Evolutionary conservation across 345 rosid genomes (phyloP).

Genomic region (Populus deltoides): DNA sequence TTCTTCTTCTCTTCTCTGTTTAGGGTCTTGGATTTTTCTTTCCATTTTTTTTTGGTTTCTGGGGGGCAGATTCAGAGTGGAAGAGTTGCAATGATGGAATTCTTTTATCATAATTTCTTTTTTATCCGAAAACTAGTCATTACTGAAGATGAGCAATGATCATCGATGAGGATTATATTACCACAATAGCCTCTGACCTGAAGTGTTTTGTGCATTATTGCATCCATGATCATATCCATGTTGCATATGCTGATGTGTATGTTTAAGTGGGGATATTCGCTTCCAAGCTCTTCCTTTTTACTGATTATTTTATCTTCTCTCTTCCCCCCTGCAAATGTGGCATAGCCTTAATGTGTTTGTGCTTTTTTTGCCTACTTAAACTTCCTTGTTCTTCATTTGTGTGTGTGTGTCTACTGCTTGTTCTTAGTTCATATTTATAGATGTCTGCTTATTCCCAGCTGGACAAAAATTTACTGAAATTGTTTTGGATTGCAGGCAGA

Average conservation of each 20-base stretch:
- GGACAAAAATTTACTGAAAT: not conserved
- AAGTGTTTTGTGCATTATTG: not conserved
- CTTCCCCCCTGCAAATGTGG: not conserved
- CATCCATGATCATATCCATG: not conserved
- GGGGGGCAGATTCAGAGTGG: not conserved
- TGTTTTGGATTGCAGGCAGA: slow-evolving; percentile 52
- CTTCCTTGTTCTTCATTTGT: not conserved
- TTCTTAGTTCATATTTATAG: not conserved
- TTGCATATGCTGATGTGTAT: not conserved
- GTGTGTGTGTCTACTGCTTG: not conserved
- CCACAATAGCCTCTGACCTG: not conserved
- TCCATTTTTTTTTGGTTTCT: not conserved
- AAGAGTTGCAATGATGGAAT: not conserved
- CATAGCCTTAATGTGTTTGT: not conserved
- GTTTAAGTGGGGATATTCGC: not conserved
- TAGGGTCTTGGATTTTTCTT: not conserved
- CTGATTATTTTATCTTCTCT: not conserved
- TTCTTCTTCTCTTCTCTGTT: not conserved
- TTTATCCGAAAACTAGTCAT: not conserved
- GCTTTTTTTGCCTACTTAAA: too few relatives aligned
- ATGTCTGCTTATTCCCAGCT: not conserved
- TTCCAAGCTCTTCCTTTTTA: not conserved
- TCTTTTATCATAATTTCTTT: not conserved
- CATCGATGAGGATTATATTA: not conserved
- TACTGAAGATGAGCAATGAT: not conserved